A percentile compares a stretch with the other conserved stretches of the same genome.
Conservation (phyloP, 1,139 yeast species). For the Citeromyces hawaiiensis region DNA sequence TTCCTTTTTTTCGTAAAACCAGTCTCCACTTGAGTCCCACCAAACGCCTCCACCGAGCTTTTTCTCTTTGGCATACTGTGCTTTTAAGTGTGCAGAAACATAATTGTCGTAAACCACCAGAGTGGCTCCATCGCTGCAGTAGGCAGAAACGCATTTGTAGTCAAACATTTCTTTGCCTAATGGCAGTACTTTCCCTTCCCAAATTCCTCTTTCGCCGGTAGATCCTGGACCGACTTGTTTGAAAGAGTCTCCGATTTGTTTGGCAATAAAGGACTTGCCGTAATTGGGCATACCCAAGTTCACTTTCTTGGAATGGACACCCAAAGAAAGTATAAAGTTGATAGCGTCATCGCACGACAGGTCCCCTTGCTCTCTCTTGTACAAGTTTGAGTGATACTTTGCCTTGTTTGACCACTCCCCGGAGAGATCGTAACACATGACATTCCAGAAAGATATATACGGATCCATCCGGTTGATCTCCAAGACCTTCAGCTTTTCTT, state of each 20-base stretch:
- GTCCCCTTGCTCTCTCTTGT: conserved; percentile 20
- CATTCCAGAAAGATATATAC: conserved; percentile 57
- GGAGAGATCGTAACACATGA: conserved; percentile 83
- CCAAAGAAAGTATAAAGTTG: conserved; percentile 23
- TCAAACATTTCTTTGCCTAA: conserved; percentile 35
- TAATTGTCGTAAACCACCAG: conserved; percentile 59
- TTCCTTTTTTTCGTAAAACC: conserved; percentile 12
- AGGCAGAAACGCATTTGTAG: conserved; percentile 40
- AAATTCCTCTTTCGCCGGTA: conserved; percentile 19
- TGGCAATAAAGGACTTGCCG: conserved; percentile 47
- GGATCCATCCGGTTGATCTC: conserved; percentile 38
- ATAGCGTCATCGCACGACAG: conserved; percentile 39
- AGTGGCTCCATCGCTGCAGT: conserved; percentile 29
- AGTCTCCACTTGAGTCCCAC: conserved; percentile 89
- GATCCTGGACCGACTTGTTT: conserved; percentile 30
- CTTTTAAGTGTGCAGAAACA: conserved; percentile 41
- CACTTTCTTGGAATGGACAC: conserved; percentile 38
- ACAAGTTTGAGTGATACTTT: conserved; percentile 64
- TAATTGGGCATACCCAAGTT: conserved; percentile 82
- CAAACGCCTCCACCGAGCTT: conserved; percentile 77
- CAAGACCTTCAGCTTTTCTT: conserved; percentile 27
- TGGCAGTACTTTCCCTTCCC: conserved; percentile 4
- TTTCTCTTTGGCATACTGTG: conserved; percentile 33
- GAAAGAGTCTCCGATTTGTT: conserved; percentile 25
- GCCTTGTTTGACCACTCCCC: conserved; percentile 64